phyloP scores from a whole-genome alignment of 2,329 filamentous ascomycete species.

The Trichothecium roseum region DNA sequence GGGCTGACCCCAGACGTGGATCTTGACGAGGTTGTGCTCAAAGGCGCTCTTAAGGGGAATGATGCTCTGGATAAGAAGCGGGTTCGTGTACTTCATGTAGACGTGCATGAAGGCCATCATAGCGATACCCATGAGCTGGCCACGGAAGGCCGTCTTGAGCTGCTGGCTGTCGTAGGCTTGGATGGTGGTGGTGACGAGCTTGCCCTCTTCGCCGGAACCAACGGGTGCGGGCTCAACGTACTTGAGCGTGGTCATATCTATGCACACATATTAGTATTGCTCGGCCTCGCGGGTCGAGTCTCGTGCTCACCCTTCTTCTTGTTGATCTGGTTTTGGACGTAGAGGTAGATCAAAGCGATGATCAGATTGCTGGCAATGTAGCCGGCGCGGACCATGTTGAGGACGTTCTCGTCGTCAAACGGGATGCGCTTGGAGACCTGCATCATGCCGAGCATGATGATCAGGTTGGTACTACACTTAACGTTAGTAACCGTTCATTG shows the following conservation, averaged over 20 bases:
- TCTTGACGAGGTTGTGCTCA: conserved; percentile 93
- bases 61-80: conserved; percentile 95
- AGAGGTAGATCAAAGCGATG: conserved; percentile 77
- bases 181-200: conserved; percentile 92
- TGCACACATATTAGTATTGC: neutral
- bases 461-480: conserved; percentile 65
- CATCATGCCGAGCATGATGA: conserved; percentile 97
- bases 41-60: conserved; percentile 93
- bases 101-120: conserved; percentile 99
- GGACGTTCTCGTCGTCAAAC: conserved; percentile 68
- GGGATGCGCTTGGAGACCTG: conserved; percentile 93
- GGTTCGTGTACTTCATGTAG: conserved; percentile 99
- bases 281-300: conserved; percentile 1
- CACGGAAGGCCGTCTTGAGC: conserved; percentile 75
- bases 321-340: conserved; percentile 77
- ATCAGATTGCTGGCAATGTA: conserved; percentile 61
- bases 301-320: conserved; percentile 79
- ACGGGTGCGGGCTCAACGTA: conserved; percentile 94
- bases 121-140: conserved; percentile 87
- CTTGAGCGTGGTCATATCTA: conserved; percentile 94
- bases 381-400: conserved; percentile 43
- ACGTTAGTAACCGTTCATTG: conserved; percentile 12
- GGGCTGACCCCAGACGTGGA: conserved; percentile 80
- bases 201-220: conserved; percentile 88
- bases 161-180: conserved; percentile 89